These are phyloP conservation scores for Phytopythium sindhum DNA, from an alignment of 352 stramenopile genomes.

Conservation along the genomic window DNA sequence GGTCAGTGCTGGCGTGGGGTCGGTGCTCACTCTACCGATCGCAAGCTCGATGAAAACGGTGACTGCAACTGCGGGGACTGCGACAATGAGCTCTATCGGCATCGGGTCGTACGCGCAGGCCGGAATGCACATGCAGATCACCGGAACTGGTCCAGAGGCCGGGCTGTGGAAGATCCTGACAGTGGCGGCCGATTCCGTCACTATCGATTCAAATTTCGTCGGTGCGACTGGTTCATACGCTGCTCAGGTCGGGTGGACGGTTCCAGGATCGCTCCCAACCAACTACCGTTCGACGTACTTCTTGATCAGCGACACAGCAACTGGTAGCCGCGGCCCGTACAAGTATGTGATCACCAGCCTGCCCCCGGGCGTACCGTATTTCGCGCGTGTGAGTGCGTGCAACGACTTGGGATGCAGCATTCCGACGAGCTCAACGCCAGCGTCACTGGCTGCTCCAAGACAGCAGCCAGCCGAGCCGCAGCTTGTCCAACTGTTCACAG, in stretches of 20 bases:
- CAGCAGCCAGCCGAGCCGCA: slow-evolving; percentile 85
- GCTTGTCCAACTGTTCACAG: slow-evolving; percentile 70
- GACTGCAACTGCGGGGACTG: slow-evolving; percentile 19
- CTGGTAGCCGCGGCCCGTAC: slow-evolving; percentile 14
- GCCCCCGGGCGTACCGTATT: slow-evolving; percentile 74
- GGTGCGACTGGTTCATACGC: slow-evolving; percentile 34
- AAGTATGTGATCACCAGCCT: slow-evolving; percentile 62
- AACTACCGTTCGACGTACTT: slow-evolving; percentile 49
- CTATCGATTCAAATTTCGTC: slow-evolving; percentile 38
- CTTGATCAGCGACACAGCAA: slow-evolving; percentile 7
- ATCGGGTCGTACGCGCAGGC: slow-evolving; percentile 31
- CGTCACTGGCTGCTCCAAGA: slow-evolving; percentile 66
- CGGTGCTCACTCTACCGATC: slow-evolving; percentile 16
- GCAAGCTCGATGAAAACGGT: slow-evolving; percentile 27
- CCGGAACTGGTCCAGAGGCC: slow-evolving; percentile 24
- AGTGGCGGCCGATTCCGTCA: slow-evolving; percentile 52
- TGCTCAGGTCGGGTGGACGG: slow-evolving; percentile 55
- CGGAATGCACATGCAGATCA: slow-evolving; percentile 57
- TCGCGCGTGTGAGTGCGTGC: slow-evolving; percentile 84
- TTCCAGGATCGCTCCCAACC: slow-evolving; percentile 45
- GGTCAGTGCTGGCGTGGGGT: slow-evolving; percentile 36
- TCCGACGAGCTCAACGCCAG: slow-evolving; percentile 70
- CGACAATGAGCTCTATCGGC: slow-evolving; percentile 36
- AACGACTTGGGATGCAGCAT: slow-evolving; percentile 90
- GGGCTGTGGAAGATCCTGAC: slow-evolving; percentile 43